Conservation (phyloP, 73 alveolate genomes). For the Durusdinium trenchii region DNA sequence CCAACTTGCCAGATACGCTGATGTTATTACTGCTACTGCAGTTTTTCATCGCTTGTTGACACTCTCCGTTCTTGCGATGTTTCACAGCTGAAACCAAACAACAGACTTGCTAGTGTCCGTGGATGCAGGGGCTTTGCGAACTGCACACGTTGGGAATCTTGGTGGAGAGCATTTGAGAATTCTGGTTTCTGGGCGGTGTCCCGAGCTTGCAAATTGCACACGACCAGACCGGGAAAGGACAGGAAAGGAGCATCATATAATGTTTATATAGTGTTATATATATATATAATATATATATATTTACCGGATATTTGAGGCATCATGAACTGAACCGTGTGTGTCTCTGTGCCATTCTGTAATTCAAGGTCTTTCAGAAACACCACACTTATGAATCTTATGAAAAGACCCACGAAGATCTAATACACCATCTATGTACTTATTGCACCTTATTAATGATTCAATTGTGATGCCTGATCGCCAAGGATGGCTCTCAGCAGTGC, state of each 20-base stretch:
- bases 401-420: not conserved
- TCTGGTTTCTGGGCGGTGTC: not conserved
- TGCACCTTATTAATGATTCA: not conserved
- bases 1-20: too few relatives aligned
- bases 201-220: not conserved
- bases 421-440: not conserved
- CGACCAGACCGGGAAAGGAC: not conserved
- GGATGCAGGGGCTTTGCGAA: constrained; percentile 98
- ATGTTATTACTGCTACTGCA: too few relatives aligned
- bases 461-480: not conserved
- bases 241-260: not conserved
- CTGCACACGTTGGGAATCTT: constrained; percentile 98
- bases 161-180: not conserved
- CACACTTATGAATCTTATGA: too few relatives aligned
- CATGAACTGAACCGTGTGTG: too few relatives aligned
- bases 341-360: not conserved
- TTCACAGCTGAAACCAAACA: not conserved
- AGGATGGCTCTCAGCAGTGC: constrained; percentile 98
- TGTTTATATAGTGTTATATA: not conserved
- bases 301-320: not conserved
- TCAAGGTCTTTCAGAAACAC: not conserved
- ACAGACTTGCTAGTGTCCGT: constrained; percentile 98
- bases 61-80: too few relatives aligned
- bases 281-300: not conserved
- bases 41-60: too few relatives aligned